phyloP scores from a whole-genome alignment of 2,329 filamentous ascomycete genomes.

The Daldinia sp. region DNA sequence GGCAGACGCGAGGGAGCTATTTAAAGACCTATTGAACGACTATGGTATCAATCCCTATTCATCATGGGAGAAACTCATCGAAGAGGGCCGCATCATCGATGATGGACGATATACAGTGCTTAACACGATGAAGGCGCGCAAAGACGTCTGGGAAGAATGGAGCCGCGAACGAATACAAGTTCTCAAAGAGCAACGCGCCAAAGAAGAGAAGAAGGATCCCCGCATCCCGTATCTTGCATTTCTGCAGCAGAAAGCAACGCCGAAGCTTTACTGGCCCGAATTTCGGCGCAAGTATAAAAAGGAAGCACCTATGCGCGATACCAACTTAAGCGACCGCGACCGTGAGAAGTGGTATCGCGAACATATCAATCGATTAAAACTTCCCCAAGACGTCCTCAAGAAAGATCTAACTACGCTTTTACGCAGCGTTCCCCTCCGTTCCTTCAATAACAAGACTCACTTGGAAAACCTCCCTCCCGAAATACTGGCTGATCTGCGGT shows the following conservation, averaged over 20 bases:
- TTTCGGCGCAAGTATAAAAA: conserved; percentile 92
- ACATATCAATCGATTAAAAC: conserved; percentile 74
- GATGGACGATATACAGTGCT: conserved; percentile 90
- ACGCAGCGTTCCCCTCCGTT: conserved; percentile 67
- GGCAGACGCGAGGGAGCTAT: conserved; percentile 81
- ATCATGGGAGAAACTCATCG: conserved; percentile 90
- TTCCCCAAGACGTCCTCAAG: conserved; percentile 74
- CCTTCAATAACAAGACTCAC: conserved; percentile 70
- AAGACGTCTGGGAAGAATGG: conserved; percentile 88
- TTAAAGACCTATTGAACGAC: conserved; percentile 89
- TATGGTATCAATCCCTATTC: conserved; percentile 85
- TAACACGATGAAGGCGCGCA: conserved; percentile 81
- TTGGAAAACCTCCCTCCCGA: conserved; percentile 70
- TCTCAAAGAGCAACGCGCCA: conserved; percentile 78
- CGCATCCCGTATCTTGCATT: conserved; percentile 84
- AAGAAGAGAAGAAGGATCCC: conserved; percentile 84
- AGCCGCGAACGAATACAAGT: conserved; percentile 78
- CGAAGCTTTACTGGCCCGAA: conserved; percentile 97
- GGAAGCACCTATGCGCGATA: conserved; percentile 82
- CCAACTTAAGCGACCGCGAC: conserved; percentile 78
- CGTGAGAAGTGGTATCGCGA: conserved; percentile 85
- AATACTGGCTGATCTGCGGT: conserved; percentile 75
- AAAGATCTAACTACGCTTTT: conserved; percentile 76
- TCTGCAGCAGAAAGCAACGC: conserved; percentile 82
- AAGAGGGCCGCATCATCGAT: conserved; percentile 83